Conservation (phyloP, 2,329 filamentous ascomycete genomes). For the Penicillium verrucosum region DNA sequence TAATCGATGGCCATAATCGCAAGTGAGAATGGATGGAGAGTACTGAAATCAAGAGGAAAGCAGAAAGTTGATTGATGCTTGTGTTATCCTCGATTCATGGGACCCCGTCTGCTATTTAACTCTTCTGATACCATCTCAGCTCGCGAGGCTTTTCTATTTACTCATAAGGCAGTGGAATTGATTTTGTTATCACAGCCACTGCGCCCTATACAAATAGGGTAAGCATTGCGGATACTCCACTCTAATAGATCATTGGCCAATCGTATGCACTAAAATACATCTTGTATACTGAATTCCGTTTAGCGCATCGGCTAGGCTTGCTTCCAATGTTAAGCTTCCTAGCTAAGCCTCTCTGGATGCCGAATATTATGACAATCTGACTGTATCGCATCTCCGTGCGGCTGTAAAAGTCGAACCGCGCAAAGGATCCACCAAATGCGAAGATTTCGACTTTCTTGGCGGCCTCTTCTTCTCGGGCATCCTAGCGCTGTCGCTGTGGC, state of each 20-base stretch:
- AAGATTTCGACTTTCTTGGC: neutral
- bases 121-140: neutral
- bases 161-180: slow-evolving; percentile 1
- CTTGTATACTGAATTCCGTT: neutral
- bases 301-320: neutral
- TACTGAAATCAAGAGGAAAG: neutral
- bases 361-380: neutral
- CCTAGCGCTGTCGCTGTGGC: neutral
- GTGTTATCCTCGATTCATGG: neutral
- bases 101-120: neutral
- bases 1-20: slow-evolving; percentile 17
- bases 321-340: neutral
- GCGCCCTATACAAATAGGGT: neutral
- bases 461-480: neutral
- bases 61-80: neutral
- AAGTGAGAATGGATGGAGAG: neutral
- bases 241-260: neutral
- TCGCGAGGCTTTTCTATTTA: neutral
- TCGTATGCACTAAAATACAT: neutral
- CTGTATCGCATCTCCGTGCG: neutral
- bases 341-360: neutral
- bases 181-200: neutral
- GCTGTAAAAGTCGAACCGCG: neutral
- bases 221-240: neutral
- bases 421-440: neutral